Base-by-base conservation (phyloP, 2,329 filamentous ascomycete species). In the Trichoderma guizhouense region DNA sequence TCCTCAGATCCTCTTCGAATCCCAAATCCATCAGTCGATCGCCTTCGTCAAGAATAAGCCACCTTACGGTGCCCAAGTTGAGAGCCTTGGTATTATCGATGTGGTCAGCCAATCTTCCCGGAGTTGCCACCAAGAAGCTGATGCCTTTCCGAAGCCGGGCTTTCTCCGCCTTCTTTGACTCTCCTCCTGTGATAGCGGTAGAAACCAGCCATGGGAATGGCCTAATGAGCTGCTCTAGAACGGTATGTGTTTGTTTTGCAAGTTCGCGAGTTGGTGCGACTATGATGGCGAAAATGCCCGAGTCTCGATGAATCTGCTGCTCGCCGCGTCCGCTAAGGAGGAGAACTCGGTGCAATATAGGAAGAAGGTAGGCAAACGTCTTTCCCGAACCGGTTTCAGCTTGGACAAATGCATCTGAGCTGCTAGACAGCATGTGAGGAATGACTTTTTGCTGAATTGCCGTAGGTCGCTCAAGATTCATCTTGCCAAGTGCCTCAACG, bases 1-100 rank as follows among this genome's bases (percentile, higher is more conserved):
- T 92, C 78, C 93, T 92, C 72, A 99, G 89, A 78, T 98, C 95
- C 69, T 98, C 91, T 81, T 98, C 96, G 76, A 99, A 99, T 0
- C 96, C 96, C 78, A 98, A 87, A 79, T 99, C 96, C 95, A 99
- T 98, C 79, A 99, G 85, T n/a, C 96, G 89, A 85, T 99, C 96
- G 34, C 96, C 96, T 82, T 99, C 96, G 77, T 99, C 96, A 7
- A 99, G 87, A 2, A 99, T 91, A 28, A 99, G 84, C 96, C 96
- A 99, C 72, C 95, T 88, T 5, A 98, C 95, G 26, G 92, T 95
- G 77, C 92, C 93, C 53, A 98, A 90, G 74, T 96, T 93, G 67
- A 99, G 85, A 0, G 91, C 94, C 81, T 97, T 90, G 0, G 96
- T 99, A 79, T 98, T 94, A 76, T 97, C 92, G 62, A 99, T 83